phyloP scores from a whole-genome alignment of 2,329 filamentous ascomycete species.

The Fusarium redolens region DNA sequence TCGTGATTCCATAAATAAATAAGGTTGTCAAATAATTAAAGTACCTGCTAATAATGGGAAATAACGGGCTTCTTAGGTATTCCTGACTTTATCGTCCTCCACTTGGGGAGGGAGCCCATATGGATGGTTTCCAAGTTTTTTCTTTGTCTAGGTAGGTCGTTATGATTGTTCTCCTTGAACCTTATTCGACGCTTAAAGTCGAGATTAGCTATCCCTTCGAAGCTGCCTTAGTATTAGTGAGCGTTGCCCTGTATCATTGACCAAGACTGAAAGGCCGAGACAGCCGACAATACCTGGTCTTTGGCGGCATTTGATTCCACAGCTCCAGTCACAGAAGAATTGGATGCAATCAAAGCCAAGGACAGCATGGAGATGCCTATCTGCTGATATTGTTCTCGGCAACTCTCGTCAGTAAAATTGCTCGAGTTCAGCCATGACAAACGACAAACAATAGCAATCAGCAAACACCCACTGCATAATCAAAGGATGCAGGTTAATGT shows the following conservation, averaged over 20 bases:
- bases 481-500: constrained; percentile 20
- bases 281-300: constrained; percentile 19
- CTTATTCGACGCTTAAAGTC: neutral
- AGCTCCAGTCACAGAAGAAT: neutral
- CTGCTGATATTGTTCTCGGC: neutral
- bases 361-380: neutral
- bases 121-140: neutral
- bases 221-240: constrained; percentile 1
- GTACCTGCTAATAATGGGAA: neutral
- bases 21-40: neutral
- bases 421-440: neutral
- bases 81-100: neutral
- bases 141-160: neutral
- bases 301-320: constrained; percentile 10
- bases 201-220: neutral
- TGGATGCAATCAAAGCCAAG: neutral
- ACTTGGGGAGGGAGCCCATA: neutral
- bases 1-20: neutral
- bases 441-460: neutral
- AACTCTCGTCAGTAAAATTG: neutral
- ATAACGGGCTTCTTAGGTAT: neutral
- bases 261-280: constrained; percentile 20
- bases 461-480: constrained; percentile 13
- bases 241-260: constrained; percentile 2
- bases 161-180: neutral